Conservation (phyloP, 768 basidiomycete genomes). For the Lactarius evosmus region DNA sequence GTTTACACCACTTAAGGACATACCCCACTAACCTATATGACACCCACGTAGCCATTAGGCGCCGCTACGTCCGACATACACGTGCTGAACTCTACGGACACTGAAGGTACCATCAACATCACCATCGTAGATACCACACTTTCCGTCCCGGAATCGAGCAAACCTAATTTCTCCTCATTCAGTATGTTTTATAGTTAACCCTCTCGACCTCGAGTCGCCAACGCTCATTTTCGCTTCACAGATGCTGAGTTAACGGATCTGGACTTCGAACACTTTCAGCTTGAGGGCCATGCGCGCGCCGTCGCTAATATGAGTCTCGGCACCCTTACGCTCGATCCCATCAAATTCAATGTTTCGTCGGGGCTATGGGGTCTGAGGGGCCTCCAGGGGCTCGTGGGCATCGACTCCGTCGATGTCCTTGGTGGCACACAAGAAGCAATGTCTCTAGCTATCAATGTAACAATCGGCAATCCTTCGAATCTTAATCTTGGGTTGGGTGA, state of each 20-base stretch:
- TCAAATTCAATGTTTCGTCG: conserved; percentile 68
- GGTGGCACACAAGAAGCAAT: conserved; percentile 62
- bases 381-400: conserved; percentile 52
- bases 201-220: neutral
- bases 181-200: conserved; percentile 41
- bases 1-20: neutral
- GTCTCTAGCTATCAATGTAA: conserved; percentile 55
- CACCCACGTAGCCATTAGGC: conserved; percentile 47
- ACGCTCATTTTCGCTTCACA: conserved; percentile 29
- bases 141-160: conserved; percentile 45
- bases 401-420: conserved; percentile 59
- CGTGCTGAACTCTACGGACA: conserved; percentile 51
- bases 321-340: conserved; percentile 63
- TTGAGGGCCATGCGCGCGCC: conserved; percentile 58
- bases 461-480: conserved; percentile 66
- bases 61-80: conserved; percentile 59
- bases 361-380: conserved; percentile 58
- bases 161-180: conserved; percentile 54
- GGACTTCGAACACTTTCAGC: conserved; percentile 47
- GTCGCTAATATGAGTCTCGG: conserved; percentile 61
- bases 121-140: conserved; percentile 54
- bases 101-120: conserved; percentile 63
- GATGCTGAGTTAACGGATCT: conserved; percentile 56
- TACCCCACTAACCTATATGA: neutral
- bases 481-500: conserved; percentile 61